Conservation (phyloP, 176 grass and related monocot genomes). For the bread wheat (Triticum aestivum) region DNA sequence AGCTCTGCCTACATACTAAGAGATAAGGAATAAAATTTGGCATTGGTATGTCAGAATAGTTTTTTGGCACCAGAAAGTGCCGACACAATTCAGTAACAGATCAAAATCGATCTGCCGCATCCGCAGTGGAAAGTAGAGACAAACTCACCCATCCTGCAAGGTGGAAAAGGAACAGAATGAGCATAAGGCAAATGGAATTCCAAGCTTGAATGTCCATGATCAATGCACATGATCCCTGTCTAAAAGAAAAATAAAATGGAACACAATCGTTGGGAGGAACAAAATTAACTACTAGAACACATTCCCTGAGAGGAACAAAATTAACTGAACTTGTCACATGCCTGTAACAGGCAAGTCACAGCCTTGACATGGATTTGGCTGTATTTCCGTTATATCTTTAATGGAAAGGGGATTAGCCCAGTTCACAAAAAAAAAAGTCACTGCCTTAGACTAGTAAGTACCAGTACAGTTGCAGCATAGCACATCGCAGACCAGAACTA, state of each 20-base stretch:
- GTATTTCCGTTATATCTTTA: no score
- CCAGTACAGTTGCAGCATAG: neutral
- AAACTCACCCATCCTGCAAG: constrained; percentile 82
- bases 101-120: neutral
- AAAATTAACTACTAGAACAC: no score
- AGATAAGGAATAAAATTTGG: neutral
- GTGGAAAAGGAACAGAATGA: constrained; percentile 1
- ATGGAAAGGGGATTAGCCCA: no score
- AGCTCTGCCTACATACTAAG: neutral
- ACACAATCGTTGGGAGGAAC: neutral
- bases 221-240: neutral
- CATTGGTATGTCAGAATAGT: neutral
- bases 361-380: neutral
- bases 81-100: neutral
- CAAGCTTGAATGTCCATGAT: neutral
- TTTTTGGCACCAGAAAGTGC: neutral
- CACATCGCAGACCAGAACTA: neutral
- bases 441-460: neutral
- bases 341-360: no score
- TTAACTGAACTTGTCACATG: no score
- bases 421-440: no score
- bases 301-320: no score
- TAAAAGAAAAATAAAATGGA: neutral
- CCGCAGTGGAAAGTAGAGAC: neutral
- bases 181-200: neutral